Evolutionary conservation across 2,329 filamentous ascomycete genomes (phyloP).

Genomic region (Teratosphaeria zuluensis): DNA sequence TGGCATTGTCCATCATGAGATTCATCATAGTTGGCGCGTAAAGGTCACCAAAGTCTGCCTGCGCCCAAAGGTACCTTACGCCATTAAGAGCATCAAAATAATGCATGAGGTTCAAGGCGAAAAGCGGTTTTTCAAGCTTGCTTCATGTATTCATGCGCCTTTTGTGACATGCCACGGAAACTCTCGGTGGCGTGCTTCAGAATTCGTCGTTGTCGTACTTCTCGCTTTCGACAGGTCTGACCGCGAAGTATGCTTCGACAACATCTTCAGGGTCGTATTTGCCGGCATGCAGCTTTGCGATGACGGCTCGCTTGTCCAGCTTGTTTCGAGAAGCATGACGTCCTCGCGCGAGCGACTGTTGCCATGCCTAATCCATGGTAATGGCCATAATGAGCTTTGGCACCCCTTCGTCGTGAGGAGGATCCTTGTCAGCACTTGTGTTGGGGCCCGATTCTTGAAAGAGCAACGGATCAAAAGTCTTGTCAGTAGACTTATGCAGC

Average conservation of each 20-base stretch:
- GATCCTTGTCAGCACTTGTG: no score
- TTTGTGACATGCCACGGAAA: background rate
- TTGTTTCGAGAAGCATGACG: background rate
- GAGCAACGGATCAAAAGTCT: no score
- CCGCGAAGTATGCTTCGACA: background rate
- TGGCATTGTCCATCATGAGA: no score
- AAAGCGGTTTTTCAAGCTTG: background rate
- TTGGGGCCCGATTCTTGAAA: no score
- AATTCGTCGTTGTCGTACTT: background rate
- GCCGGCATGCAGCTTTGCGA: background rate
- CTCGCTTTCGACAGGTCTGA: background rate
- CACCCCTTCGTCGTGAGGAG: no score
- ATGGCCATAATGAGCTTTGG: no score
- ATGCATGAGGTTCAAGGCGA: background rate
- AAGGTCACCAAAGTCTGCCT: no score
- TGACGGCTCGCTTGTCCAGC: background rate
- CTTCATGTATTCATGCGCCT: background rate
- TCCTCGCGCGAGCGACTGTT: background rate
- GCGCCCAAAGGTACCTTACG: no score
- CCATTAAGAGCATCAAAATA: background rate
- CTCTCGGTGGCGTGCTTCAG: background rate
- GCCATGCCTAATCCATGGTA: no score
- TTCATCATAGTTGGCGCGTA: no score
- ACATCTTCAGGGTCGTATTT: background rate
- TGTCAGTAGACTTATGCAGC: no score